These are phyloP conservation scores for Trichoderma brevicompactum DNA, from an alignment of 2,329 filamentous ascomycete genomes.

Conservation along the genomic window DNA sequence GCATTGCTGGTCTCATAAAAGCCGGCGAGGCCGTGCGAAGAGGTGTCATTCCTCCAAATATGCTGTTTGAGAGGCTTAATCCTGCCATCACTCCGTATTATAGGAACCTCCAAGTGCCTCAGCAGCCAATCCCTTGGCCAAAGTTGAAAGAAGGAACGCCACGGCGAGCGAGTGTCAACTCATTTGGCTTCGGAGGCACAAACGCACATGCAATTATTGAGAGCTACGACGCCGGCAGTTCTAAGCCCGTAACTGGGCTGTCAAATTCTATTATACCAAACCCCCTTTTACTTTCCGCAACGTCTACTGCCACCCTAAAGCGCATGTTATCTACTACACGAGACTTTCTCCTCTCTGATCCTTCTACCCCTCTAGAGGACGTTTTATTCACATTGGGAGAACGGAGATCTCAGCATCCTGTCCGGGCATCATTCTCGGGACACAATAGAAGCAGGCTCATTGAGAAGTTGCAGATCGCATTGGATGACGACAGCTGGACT, in stretches of 20 bases:
- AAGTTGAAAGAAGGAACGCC: conserved; percentile 6
- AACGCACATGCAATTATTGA: conserved; percentile 51
- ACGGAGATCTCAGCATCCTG: not conserved
- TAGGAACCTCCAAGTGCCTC: conserved; percentile 30
- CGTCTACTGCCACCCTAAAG: not conserved
- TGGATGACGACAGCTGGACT: not conserved
- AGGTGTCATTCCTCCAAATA: conserved; percentile 39
- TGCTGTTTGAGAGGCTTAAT: conserved; percentile 39
- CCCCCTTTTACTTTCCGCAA: not conserved
- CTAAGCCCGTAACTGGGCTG: not conserved
- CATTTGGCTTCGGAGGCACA: conserved; percentile 49
- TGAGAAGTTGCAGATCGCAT: not conserved
- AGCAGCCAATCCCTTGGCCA: conserved; percentile 34
- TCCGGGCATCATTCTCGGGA: not conserved
- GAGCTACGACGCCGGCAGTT: conserved; percentile 13
- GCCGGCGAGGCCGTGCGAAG: conserved; percentile 1
- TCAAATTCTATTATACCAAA: not conserved
- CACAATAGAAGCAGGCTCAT: not conserved
- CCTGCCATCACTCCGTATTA: conserved; percentile 37
- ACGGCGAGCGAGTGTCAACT: conserved; percentile 37
- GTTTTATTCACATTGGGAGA: not conserved
- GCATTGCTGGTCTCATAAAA: conserved; percentile 13
- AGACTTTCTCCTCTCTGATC: not conserved
- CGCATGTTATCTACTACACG: not conserved
- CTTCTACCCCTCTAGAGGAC: not conserved